Base-by-base conservation (phyloP, 2,329 filamentous ascomycete genomes). In the Colletotrichum sp. region DNA sequence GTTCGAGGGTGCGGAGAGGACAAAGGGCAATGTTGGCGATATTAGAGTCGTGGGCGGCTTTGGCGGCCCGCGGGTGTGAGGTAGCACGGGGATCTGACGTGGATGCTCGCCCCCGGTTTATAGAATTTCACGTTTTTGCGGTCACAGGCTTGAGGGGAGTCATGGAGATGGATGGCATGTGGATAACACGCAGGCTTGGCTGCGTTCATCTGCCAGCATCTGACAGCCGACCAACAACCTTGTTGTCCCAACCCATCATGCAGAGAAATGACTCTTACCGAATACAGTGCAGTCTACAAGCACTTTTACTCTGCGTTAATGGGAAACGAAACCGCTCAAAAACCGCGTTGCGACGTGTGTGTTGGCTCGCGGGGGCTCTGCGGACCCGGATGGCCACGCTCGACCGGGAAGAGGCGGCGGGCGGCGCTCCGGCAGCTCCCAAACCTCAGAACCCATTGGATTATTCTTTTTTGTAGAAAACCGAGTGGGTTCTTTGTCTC, bases 41-140 rank as follows among this genome's bases (percentile, higher is more conserved):
- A 64, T 83, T 15, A 77, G 79, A 15, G 34, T 83, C 8, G 82
- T 78, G 30, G 83, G 78, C 76, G 83, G 85, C 13, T 86, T 86
- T 79, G 85, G 84, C 26, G 83, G 83, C 7, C 78, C 77, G 44
- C 79, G 81, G 24, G 82, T 84, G 13, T 83, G 72, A 80, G 59
- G 5, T 7, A 32, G 10, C 13, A 21, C 10, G n/a, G 44, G 44
- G n/a, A 21, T 21, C 44, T 49, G 39, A 44, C 18, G 39, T 44
- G 3, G 18, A n/a, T 44, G n/a, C 44, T 1, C 16, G 9, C 44
- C n/a, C 18, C 18, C 2, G 44, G 10, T 49, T 21, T 49, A 21
- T 3, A 21, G 39, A n/a, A 44, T 44, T 49, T 13, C 44, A 49
- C 18, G 9, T 6, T 32, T 32, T 32, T 12, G 10, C 18, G 4